Evolutionary conservation across 148 eudicot genomes (phyloP), one percentile per base, ranked within the genome.

Genomic region (Pouteria glomerata): DNA sequence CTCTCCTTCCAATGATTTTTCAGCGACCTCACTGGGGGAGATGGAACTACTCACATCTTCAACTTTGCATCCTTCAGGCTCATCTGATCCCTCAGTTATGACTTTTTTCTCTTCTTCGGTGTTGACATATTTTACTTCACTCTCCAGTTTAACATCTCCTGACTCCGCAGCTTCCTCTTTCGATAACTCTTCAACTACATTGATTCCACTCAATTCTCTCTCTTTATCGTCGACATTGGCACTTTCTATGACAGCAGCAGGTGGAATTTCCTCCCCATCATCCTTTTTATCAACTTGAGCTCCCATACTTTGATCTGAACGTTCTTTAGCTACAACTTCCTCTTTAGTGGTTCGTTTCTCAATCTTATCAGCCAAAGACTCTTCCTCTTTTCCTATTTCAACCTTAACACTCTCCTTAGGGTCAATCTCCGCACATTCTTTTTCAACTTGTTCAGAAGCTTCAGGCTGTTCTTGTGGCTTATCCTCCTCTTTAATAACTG

Each of bases 1-100:
- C 45, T 55, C 83, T 13, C 11, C 80, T 57, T 79, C 80, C 39
- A 50, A 61, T 51, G 58, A 50, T 64, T 81, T 82, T 63, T 83
- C 89, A 57, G 75, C 72, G 33, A 61, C 81, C 63, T 77, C 75
- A 65, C 67, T 27, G 27, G 79, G 31, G 12, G 74, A 41, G 31
- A 60, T 60, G 29, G 69, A 27, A 26, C 50, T 78, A 13, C 8
- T 42, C 61, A 21, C 35, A 41, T 61, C 51, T 44, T 55, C 79
- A 51, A 39, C 68, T 75, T 70, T 80, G 48, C 71, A 73, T 68
- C 51, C 57, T 64, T 67, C 62, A 34, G 74, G 75, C 58, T 82
- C 67, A 39, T 78, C 66, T 45, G 23, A 37, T 51, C 74, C 82
- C 59, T 82, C 85, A 50, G 82, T 62, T 35, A 42, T 57, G 3